Base-by-base conservation (phyloP, 805 yeast genomes). In the Lipomyces spencermartinsiae region DNA sequence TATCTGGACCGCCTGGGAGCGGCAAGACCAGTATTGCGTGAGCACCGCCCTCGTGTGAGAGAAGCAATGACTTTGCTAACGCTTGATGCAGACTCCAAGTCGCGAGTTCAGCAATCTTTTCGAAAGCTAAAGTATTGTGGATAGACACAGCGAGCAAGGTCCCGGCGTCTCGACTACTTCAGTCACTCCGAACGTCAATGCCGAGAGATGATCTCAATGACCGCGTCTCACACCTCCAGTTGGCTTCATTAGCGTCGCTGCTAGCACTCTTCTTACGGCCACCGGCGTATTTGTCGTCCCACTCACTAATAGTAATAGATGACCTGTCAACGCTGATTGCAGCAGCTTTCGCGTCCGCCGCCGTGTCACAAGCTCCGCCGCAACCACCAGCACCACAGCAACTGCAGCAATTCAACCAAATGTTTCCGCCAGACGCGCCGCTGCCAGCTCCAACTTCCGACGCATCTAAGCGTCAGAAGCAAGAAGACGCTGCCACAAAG, bases 1-100 rank as follows among this genome's bases (percentile, higher is more conserved):
- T 69, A 33, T 51, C 72, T 6, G 72, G 72, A 6, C 71, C 71
- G 31, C 66, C 69, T 6, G 72, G 72, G n/a, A 57, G 62, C 25
- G 72, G 72, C 8, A 69, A 69, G 65, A 69, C 72, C 12, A 59
- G 65, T 25, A 12, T 69, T 25, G 72, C 59, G 71, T 68, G 37
- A 33, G 70, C 29, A n/a, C 6, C 9, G 37, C 10, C 25, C 12
- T 31, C 6, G 9, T 10, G 35, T 22, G 37, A 16, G 57, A n/a
- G 16, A 10, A 34, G 29, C 43, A 4, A n/a, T 14, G n/a, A 33
- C 1, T 43, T 19, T 58, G 16, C 25, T 31, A 7, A 31, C 57
- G 16, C 14, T 31, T 8, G 14, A 59, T 39, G 35, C 33, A 64
- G 69, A 31, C 22, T 67, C 4, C 71, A 67, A 51, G 43, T 67